These are phyloP conservation scores for Colletotrichum tropicale DNA, from an alignment of 2,329 filamentous ascomycete genomes.

Conservation along the genomic window DNA sequence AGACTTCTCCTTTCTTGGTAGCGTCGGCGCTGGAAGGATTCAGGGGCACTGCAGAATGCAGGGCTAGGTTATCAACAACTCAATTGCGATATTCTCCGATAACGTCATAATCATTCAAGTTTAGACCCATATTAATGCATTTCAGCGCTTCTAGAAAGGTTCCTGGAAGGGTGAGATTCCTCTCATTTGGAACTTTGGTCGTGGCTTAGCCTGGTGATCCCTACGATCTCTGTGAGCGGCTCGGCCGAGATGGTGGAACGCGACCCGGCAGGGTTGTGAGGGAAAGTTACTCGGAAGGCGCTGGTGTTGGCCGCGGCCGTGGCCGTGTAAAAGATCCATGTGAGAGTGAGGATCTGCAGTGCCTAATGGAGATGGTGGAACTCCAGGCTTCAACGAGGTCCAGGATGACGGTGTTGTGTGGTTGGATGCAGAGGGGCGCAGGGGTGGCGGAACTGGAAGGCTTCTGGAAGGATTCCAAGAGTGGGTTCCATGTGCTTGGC, in stretches of 20 bases:
- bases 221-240: neutral
- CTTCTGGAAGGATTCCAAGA: slow-evolving; percentile 12
- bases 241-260: neutral
- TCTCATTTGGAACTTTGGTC: neutral
- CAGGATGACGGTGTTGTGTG: neutral
- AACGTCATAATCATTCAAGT: neutral
- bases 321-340: neutral
- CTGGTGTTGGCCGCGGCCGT: neutral
- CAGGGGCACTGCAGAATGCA: neutral
- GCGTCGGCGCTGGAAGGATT: neutral
- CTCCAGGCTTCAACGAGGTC: neutral
- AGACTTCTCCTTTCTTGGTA: neutral
- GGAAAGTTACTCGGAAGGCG: neutral
- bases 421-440: neutral
- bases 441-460: slow-evolving; percentile 16
- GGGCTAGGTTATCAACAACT: neutral
- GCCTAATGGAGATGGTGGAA: neutral
- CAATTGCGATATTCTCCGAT: neutral
- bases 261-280: neutral
- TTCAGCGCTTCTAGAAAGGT: neutral
- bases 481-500: neutral
- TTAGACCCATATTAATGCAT: neutral
- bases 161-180: neutral
- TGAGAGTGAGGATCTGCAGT: neutral
- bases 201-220: neutral